Percentiles rank a stretch among this genome's conserved stretches.
phyloP scores from a whole-genome alignment of 176 grass and related monocot species.

The Oryza longistaminata region DNA sequence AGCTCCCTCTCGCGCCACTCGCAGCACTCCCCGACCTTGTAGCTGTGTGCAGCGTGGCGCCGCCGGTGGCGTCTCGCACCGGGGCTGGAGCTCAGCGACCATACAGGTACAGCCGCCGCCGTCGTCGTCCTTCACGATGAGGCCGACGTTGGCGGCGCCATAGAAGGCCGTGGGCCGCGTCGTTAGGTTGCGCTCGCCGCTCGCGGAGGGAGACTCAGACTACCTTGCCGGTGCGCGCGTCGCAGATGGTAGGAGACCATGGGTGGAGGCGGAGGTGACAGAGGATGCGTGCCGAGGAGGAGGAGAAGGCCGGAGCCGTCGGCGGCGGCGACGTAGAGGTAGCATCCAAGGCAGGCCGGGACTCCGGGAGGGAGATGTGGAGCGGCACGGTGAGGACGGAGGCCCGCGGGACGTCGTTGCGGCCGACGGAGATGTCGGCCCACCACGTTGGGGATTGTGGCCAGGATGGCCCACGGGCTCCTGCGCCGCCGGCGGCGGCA shows the following conservation, averaged over 20 bases:
- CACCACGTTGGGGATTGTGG: background rate
- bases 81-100: background rate
- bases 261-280: no score
- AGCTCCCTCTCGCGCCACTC: constrained; percentile 5
- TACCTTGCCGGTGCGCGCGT: constrained; percentile 19
- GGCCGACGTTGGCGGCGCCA: background rate
- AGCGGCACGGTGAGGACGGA: constrained; percentile 8
- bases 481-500: no score
- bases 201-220: background rate
- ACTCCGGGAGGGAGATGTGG: background rate
- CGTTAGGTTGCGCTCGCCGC: no score
- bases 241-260: background rate
- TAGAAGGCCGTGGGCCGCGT: background rate
- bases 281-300: background rate
- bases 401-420: background rate
- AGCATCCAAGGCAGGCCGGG: background rate
- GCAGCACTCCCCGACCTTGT: background rate
- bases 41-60: background rate
- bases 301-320: background rate
- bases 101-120: background rate
- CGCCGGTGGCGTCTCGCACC: no score
- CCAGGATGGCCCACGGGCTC: background rate
- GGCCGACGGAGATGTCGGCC: constrained; percentile 2
- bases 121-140: background rate
- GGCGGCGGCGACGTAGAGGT: background rate